These are phyloP conservation scores for Brassica balearica DNA, from an alignment of 441 rosid species.

Conservation along the genomic window DNA sequence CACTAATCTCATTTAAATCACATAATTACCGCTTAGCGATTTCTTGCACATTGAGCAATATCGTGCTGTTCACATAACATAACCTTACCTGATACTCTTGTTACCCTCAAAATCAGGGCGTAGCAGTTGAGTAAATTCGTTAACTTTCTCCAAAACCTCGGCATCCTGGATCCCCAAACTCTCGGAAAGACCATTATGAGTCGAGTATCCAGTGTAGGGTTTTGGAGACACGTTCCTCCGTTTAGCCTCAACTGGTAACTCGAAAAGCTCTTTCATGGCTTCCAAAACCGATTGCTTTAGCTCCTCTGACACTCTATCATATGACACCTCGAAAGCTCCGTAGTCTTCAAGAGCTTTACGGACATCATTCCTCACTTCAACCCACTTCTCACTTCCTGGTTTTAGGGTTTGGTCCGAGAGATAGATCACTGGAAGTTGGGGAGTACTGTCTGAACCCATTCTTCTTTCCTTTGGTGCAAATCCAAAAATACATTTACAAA, in stretches of 20 bases:
- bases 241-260: slow-evolving; percentile 57
- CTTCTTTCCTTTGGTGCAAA: slow-evolving; percentile 12
- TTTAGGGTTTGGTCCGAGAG: slow-evolving; percentile 48
- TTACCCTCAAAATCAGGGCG: slow-evolving; percentile 57
- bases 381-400: slow-evolving; percentile 58
- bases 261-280: slow-evolving; percentile 54
- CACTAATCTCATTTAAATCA: not conserved
- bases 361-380: slow-evolving; percentile 46
- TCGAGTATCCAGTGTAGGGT: slow-evolving; percentile 52
- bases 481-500: slow-evolving; percentile 4
- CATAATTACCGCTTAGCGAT: not conserved
- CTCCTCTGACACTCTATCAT: slow-evolving; percentile 47
- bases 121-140: slow-evolving; percentile 40
- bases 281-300: slow-evolving; percentile 38
- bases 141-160: slow-evolving; percentile 40
- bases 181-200: slow-evolving; percentile 50
- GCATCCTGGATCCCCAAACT: slow-evolving; percentile 63
- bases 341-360: slow-evolving; percentile 52
- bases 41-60: not conserved
- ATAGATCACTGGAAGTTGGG: slow-evolving; percentile 54
- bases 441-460: slow-evolving; percentile 46
- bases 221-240: slow-evolving; percentile 46
- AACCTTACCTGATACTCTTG: slow-evolving; percentile 47
- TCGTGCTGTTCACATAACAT: not conserved
- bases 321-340: slow-evolving; percentile 67